A percentile compares a stretch with the other conserved stretches of the same genome.
Conservation (phyloP, 495 filamentous ascomycete species). For the Tuber magnatum region DNA sequence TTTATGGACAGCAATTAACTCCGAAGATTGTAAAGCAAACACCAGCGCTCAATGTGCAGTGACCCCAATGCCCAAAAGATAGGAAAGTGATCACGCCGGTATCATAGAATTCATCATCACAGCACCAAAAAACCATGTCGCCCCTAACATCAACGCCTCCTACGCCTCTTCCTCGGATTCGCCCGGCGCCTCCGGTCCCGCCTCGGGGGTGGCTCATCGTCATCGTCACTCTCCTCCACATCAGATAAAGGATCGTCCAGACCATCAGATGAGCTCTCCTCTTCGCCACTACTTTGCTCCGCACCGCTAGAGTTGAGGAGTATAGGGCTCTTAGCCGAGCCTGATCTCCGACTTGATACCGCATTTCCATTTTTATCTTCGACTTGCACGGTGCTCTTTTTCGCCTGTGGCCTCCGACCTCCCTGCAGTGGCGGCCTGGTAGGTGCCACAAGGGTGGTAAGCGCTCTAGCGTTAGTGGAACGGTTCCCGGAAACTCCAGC, state of each 20-base stretch:
- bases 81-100: neutral
- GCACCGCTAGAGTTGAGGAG: neutral
- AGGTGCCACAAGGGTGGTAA: neutral
- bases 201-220: neutral
- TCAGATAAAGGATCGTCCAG: neutral
- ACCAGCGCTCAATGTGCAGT: neutral
- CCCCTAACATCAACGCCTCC: neutral
- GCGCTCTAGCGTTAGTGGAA: neutral
- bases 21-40: neutral
- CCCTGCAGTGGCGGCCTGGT: neutral
- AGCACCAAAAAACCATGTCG: neutral
- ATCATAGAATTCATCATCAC: neutral
- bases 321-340: neutral
- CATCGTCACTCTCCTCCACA: neutral
- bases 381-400: neutral
- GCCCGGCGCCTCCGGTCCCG: neutral
- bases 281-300: neutral
- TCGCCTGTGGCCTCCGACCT: neutral
- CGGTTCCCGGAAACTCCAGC: neutral
- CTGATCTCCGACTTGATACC: neutral
- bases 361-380: neutral
- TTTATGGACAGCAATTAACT: neutral
- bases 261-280: neutral
- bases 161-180: neutral
- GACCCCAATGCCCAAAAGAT: neutral